Conservation (phyloP, 2,329 filamentous ascomycete species). For the Nothopassalora personata region DNA sequence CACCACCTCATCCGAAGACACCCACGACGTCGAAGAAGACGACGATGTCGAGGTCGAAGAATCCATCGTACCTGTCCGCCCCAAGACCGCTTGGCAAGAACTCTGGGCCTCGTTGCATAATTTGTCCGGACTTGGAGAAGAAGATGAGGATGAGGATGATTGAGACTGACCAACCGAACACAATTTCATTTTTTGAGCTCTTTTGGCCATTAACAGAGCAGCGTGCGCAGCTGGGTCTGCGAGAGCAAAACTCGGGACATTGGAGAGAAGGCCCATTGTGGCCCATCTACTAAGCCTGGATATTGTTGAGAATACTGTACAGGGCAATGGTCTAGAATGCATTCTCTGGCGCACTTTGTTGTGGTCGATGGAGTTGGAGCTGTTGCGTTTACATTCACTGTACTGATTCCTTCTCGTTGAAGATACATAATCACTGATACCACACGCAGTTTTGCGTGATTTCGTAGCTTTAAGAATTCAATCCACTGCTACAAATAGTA, state of each 20-base stretch:
- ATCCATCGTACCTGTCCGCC: slow-evolving; percentile 6
- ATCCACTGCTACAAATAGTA: neutral
- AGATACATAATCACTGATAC: neutral
- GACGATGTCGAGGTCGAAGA: slow-evolving; percentile 11
- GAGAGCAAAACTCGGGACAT: neutral
- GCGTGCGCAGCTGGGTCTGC: neutral
- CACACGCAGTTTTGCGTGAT: neutral
- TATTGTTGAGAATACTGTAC: neutral
- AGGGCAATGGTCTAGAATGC: neutral
- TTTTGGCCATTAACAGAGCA: neutral
- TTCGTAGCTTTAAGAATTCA: neutral
- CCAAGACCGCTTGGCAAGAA: slow-evolving; percentile 32
- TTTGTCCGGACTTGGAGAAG: slow-evolving; percentile 30
- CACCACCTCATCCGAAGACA: slow-evolving; percentile 20
- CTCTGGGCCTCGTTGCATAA: slow-evolving; percentile 30
- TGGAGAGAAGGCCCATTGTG: neutral
- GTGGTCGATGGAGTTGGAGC: neutral
- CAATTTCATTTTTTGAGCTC: neutral
- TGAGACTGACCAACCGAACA: neutral
- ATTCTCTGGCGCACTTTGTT: neutral
- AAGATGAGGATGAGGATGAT: slow-evolving; percentile 15
- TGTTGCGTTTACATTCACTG: neutral
- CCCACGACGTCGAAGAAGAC: slow-evolving; percentile 11
- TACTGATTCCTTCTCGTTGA: neutral
- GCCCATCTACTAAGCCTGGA: neutral